Conservation (phyloP, 106 monocot species). For the Chionographis japonica region DNA sequence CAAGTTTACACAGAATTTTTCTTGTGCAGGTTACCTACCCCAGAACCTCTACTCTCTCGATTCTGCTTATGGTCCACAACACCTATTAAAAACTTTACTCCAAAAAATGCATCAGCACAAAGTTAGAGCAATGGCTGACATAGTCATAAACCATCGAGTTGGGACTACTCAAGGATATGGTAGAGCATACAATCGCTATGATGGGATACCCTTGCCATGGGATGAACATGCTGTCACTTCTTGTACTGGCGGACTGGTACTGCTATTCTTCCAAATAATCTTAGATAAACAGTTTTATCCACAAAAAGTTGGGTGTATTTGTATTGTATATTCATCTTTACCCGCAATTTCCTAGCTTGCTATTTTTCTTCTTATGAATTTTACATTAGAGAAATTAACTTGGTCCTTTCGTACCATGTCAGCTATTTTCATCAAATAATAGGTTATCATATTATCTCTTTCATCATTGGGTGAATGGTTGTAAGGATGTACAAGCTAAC, state of each 20-base stretch:
- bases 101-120: slow-evolving; percentile 49
- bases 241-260: slow-evolving; percentile 80
- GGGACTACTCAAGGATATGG: slow-evolving; percentile 71
- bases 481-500: too few relatives aligned
- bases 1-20: not conserved
- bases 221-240: slow-evolving; percentile 88
- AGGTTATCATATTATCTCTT: too few relatives aligned
- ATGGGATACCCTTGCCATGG: slow-evolving; percentile 81
- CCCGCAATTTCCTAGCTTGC: too few relatives aligned
- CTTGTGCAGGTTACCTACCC: slow-evolving; percentile 69
- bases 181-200: slow-evolving; percentile 65
- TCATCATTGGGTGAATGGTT: too few relatives aligned
- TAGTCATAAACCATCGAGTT: slow-evolving; percentile 88
- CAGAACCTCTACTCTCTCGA: slow-evolving; percentile 75
- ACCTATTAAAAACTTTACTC: slow-evolving; percentile 48
- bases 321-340: not conserved
- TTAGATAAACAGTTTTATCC: not conserved
- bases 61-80: slow-evolving; percentile 67
- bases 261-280: not conserved
- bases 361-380: too few relatives aligned
- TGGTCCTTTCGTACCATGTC: too few relatives aligned
- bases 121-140: slow-evolving; percentile 85
- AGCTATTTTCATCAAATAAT: too few relatives aligned
- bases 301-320: not conserved
- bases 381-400: too few relatives aligned